These are phyloP conservation scores for Colletotrichum orchidophilum DNA, from an alignment of 2,329 filamentous ascomycete genomes.

Conservation along the genomic window DNA sequence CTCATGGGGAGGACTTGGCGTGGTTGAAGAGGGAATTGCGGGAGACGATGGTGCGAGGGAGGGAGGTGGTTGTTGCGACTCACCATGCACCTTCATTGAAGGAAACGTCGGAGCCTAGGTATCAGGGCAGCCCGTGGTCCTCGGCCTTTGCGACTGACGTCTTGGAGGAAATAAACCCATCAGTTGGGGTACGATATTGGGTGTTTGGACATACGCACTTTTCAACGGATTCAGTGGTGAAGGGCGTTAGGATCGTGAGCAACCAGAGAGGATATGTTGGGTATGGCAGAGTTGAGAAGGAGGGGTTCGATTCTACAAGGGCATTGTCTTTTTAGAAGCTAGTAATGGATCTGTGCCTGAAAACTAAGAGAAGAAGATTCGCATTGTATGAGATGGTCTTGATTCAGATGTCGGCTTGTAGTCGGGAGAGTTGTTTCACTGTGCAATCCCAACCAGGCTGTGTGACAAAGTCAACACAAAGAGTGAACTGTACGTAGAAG, in stretches of 20 bases:
- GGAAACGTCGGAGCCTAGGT: slow-evolving; percentile 58
- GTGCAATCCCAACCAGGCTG: no score
- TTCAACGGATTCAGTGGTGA: slow-evolving; percentile 45
- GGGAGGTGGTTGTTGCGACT: slow-evolving; percentile 59
- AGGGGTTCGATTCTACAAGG: slow-evolving; percentile 3
- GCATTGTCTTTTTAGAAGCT: not conserved
- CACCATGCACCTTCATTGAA: slow-evolving; percentile 65
- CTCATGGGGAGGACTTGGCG: slow-evolving; percentile 55
- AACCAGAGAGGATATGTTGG: slow-evolving; percentile 56
- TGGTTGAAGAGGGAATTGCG: slow-evolving; percentile 52
- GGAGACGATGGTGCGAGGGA: slow-evolving; percentile 10
- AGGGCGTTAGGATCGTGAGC: slow-evolving; percentile 49
- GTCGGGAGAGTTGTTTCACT: not conserved
- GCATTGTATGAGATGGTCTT: not conserved
- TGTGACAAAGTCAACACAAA: not conserved
- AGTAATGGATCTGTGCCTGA: no score
- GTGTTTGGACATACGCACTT: slow-evolving; percentile 61
- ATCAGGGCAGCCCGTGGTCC: slow-evolving; percentile 56
- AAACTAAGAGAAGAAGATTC: no score
- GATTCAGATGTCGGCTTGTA: not conserved
- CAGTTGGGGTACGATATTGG: slow-evolving; percentile 47
- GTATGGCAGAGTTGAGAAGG: slow-evolving; percentile 4
- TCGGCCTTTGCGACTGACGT: slow-evolving; percentile 64
- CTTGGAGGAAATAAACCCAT: slow-evolving; percentile 43
- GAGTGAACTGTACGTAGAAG: no score